Base-by-base conservation (phyloP, 345 rosid species). In the Syzygium jambos region DNA sequence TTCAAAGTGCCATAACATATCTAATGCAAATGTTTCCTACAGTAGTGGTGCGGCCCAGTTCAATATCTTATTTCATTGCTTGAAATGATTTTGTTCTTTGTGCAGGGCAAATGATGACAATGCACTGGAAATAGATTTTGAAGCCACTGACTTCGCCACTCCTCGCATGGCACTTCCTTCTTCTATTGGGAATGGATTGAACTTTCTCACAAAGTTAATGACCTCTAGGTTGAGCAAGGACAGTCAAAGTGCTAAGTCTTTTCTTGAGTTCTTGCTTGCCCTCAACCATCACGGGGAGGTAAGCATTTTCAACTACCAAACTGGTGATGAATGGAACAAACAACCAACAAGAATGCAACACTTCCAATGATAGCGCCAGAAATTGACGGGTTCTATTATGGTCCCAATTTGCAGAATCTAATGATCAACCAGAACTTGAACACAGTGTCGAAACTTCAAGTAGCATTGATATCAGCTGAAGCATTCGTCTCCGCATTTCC, bases 281-380 rank as follows among this genome's bases (percentile, higher is more conserved):
- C 96, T 98, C 73, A 93, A 93, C 73, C 93, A 93, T 92, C 97
- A 94, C 12, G 99, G 95, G 90, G 95, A 95, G 96, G 99, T 98
- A 61, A 34, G 53, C 52, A 43, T 46, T 86, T 49, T 12, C 57
- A 54, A 17, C 53, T 77, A 52, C 61, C 34, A n/a, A 57, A 25
- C 38, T 34, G 80, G 80, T 11, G 49, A 73, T 17, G 49, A 73
- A 73, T 17, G 7, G 49, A 73, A 34, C 49, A 34, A 46, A 25
- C 85, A 51, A 12, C 10, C 53, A 49, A n/a, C 22, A 51, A 82
- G 22, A 82, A 12, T 25, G 54, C 53, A 25, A 25, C 52, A 12
- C 52, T 82, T 82, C 52, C 52, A 82, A 25, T n/a, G 54, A 82
- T 25, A 23, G 85, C 2, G 21, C 53, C 21, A n/a, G 34, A 51